Evolutionary conservation across 306 rosid species (phyloP).

Genomic region (Alnus glutinosa): DNA sequence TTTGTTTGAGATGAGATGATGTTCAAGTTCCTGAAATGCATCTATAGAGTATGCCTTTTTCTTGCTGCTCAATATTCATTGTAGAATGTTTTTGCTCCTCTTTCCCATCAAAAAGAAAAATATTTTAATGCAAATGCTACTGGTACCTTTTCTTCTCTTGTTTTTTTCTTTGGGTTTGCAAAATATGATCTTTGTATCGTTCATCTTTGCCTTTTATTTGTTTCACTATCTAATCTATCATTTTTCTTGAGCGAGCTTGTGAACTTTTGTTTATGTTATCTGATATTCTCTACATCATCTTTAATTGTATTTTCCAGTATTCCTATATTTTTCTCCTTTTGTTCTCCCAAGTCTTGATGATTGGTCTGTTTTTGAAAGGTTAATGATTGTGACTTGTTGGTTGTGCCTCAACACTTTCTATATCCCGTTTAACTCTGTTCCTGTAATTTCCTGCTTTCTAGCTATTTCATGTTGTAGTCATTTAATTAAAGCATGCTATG

Average conservation of each 20-base stretch:
- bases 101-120: background rate
- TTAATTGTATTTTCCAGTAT: too few species aligned
- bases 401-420: background rate
- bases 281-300: too few species aligned
- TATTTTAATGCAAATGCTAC: background rate
- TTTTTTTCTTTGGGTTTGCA: background rate
- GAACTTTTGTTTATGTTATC: background rate
- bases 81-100: background rate
- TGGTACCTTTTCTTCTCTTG: background rate
- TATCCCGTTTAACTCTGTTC: background rate
- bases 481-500: background rate
- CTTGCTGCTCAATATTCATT: background rate
- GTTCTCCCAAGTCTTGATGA: background rate
- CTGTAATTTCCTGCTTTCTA: background rate
- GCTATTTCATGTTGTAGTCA: background rate
- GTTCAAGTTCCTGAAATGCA: background rate
- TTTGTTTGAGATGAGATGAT: background rate
- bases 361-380: background rate
- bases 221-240: background rate
- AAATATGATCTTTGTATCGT: too few species aligned
- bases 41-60: background rate
- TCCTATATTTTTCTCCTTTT: too few species aligned
- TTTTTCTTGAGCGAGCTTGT: background rate
- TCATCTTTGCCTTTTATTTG: too few species aligned
- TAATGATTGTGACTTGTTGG: background rate